These are phyloP conservation scores for Gilbertella persicaria DNA, from an alignment of 371 early-diverging fungal genomes.

Conservation along the genomic window DNA sequence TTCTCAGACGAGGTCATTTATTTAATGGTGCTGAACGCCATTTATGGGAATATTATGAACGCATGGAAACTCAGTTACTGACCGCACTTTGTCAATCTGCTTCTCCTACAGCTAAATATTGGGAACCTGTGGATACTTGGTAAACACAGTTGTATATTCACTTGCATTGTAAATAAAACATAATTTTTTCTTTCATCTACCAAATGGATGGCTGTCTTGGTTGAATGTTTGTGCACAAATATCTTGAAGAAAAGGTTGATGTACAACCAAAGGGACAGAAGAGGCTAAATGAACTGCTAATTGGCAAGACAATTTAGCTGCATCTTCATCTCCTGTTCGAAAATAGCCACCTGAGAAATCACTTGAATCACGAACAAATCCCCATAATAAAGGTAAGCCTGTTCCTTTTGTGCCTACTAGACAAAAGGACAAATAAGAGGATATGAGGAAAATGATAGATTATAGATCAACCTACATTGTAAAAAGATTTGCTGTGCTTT, in stretches of 20 bases:
- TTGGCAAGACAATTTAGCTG: constrained; percentile 36
- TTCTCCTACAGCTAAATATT: constrained; percentile 19
- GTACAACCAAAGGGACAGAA: constrained; percentile 23
- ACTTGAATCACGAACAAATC: constrained; percentile 37
- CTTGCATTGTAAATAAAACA: not conserved
- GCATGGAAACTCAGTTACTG: constrained; percentile 26
- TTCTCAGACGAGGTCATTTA: constrained; percentile 33
- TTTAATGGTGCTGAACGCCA: constrained; percentile 37
- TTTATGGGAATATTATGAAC: constrained; percentile 38
- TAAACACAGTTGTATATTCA: not conserved
- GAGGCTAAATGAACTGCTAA: constrained; percentile 34
- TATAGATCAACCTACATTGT: constrained; percentile 29
- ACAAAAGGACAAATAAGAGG: not conserved
- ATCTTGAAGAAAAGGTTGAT: constrained; percentile 14
- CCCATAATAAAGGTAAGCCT: constrained; percentile 44
- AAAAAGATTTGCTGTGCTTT: constrained; percentile 27
- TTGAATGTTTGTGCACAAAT: constrained; percentile 17
- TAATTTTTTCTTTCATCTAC: not conserved
- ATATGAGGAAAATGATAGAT: not conserved
- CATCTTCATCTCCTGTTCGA: constrained; percentile 26
- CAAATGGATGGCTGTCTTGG: constrained; percentile 2
- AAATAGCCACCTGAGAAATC: constrained; percentile 29
- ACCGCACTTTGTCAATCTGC: constrained; percentile 6
- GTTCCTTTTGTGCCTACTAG: constrained; percentile 18
- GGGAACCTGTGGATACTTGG: constrained; percentile 18